These are phyloP conservation scores for Cryptococcus sp. DNA, from an alignment of 1,284 basidiomycete species.

Conservation along the genomic window DNA sequence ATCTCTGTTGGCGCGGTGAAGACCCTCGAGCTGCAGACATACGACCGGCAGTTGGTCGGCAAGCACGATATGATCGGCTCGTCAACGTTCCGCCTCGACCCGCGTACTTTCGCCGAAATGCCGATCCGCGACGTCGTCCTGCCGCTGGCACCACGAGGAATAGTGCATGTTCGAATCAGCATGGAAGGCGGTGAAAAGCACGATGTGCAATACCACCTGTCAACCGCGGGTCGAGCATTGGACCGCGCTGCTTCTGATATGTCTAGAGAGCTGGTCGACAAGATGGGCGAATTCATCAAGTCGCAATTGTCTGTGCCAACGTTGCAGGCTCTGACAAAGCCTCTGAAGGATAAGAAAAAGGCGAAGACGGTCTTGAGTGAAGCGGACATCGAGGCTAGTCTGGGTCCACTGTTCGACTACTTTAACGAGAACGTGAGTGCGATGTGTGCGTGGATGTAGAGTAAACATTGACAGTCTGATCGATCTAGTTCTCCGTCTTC, in stretches of 20 bases:
- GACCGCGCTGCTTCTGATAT: constrained; percentile 45
- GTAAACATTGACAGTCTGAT: not conserved
- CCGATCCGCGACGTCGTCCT: constrained; percentile 42
- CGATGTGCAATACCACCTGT: constrained; percentile 48
- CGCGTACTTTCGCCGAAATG: constrained; percentile 28
- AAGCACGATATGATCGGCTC: constrained; percentile 49
- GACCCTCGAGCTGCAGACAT: constrained; percentile 41
- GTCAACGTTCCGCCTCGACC: constrained; percentile 45
- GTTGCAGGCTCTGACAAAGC: constrained; percentile 32
- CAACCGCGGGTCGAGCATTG: constrained; percentile 32
- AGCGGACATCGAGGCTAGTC: constrained; percentile 41
- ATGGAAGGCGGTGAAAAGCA: constrained; percentile 47
- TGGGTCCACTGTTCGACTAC: constrained; percentile 47
- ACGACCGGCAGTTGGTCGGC: constrained; percentile 50
- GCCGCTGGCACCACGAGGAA: constrained; percentile 45
- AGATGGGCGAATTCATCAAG: constrained; percentile 44
- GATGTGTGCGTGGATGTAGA: not conserved
- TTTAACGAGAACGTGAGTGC: constrained; percentile 48
- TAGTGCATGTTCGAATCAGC: constrained; percentile 44
- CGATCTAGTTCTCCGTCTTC: constrained; percentile 47
- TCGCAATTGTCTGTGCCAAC: constrained; percentile 28
- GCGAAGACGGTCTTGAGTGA: constrained; percentile 34
- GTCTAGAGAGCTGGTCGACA: constrained; percentile 45
- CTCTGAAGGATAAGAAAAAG: constrained; percentile 44
- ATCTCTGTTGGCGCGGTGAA: constrained; percentile 35